Conservation (phyloP, 306 rosid genomes). For the Corylus avellana region DNA sequence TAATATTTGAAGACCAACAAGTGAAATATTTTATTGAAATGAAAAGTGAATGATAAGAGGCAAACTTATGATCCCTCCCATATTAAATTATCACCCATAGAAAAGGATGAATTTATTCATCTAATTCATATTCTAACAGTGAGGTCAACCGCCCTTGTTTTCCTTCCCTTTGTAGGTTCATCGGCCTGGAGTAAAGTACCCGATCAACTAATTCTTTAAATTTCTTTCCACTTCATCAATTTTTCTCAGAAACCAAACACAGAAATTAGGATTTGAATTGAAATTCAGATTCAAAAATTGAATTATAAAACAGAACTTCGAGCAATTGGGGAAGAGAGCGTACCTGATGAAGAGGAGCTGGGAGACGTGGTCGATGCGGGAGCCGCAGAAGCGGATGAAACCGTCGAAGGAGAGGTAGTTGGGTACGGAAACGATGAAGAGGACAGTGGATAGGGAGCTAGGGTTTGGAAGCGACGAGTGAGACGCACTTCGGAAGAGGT, state of each 20-base stretch:
- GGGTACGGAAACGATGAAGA: slow-evolving; percentile 85
- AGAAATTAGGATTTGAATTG: neutral
- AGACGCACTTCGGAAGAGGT: slow-evolving; percentile 64
- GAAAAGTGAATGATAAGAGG: too few species aligned
- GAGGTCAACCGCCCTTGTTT: too few species aligned
- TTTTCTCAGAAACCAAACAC: neutral
- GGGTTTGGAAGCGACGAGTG: slow-evolving; percentile 59
- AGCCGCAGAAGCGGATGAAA: slow-evolving; percentile 63
- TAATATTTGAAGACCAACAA: too few species aligned
- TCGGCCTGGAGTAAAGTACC: too few species aligned
- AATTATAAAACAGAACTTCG: neutral
- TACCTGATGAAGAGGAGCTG: slow-evolving; percentile 84
- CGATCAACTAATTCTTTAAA: neutral
- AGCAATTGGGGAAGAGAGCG: neutral
- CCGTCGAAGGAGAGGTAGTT: slow-evolving; percentile 78
- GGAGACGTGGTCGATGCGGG: slow-evolving; percentile 57
- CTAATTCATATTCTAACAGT: too few species aligned
- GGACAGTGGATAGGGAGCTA: slow-evolving; percentile 54
- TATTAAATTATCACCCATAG: too few species aligned
- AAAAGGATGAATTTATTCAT: too few species aligned
- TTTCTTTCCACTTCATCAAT: neutral
- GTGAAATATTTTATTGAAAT: too few species aligned
- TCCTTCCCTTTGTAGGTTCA: too few species aligned
- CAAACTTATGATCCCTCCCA: too few species aligned
- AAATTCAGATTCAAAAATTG: neutral